Base-by-base conservation (phyloP, 164 flowering plant genomes). In the Chimonanthus salicifolius region DNA sequence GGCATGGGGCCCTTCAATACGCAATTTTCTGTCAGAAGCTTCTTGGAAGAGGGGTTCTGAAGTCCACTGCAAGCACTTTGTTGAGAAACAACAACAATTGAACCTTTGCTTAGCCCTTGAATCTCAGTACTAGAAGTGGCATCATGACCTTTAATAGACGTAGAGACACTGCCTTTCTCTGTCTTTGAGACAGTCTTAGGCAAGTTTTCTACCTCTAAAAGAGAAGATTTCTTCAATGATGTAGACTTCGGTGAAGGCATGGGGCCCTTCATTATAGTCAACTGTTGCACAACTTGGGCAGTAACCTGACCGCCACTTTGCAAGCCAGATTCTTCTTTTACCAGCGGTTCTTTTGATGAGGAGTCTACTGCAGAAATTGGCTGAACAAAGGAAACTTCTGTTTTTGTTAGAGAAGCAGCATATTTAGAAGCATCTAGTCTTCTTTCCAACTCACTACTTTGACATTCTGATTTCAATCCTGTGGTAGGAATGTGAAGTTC, bases 371-470 rank as follows among this genome's bases (percentile, higher is more conserved):
- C 4, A 2, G 62, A 16, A 68, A 20, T n/a, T n/a, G 43, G 9
- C n/a, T 66, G 68, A 66, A 5, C 8, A 43, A 46, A 11, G 68
- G 65, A 47, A 11, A 64, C 18, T 49, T 68, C 69, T 48, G 45
- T 78, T 69, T 65, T 49, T 58, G 49, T 58, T 16, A 48, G 67
- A 68, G 58, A 60, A 72, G 74, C 72, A 75, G 82, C 58, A 76
- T 74, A 62, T 33, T 62, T 71, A 7, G 77, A 18, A 69, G 43
- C 70, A 69, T 65, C 63, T 71, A 63, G 10, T 47, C 70, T 74
- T 71, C 60, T 84, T 47, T 70, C 82, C 47, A 68, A 21, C 7
- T 58, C 21, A 49, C 79, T 79, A 77, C 74, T 84, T 71, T 78
- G 80, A 60, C 49, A 58, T 2, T 67, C 72, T 68, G 76, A 81